Conservation (phyloP, 2,329 filamentous ascomycete species). For the Cadophora sp. region DNA sequence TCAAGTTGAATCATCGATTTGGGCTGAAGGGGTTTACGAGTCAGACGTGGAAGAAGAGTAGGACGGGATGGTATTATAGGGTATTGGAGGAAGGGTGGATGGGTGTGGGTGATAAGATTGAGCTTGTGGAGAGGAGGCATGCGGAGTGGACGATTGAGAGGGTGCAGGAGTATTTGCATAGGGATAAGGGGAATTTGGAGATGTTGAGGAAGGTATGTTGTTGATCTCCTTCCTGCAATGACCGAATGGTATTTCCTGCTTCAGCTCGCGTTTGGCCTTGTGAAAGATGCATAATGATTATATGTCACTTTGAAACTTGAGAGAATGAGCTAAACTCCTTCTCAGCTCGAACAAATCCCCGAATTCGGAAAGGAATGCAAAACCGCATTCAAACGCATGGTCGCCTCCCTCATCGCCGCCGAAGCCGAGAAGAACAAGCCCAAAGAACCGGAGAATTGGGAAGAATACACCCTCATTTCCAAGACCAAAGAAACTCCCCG, state of each 20-base stretch:
- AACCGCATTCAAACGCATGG: slow-evolving; percentile 57
- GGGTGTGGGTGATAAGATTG: slow-evolving; percentile 61
- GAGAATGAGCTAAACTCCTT: neutral
- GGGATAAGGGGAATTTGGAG: slow-evolving; percentile 54
- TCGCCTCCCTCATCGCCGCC: slow-evolving; percentile 52
- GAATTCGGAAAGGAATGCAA: slow-evolving; percentile 51
- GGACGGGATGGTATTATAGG: slow-evolving; percentile 72
- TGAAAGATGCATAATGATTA: neutral
- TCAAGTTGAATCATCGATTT: slow-evolving; percentile 73
- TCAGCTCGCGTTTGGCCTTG: neutral
- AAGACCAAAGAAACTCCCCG: slow-evolving; percentile 58
- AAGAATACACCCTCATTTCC: slow-evolving; percentile 50
- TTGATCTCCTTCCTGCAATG: neutral
- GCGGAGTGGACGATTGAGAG: slow-evolving; percentile 68
- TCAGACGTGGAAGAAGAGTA: slow-evolving; percentile 59
- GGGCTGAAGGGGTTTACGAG: slow-evolving; percentile 66
- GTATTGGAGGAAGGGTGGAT: slow-evolving; percentile 62
- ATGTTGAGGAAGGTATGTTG: slow-evolving; percentile 53
- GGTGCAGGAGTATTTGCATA: slow-evolving; percentile 67
- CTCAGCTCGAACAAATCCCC: slow-evolving; percentile 46
- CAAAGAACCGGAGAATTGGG: slow-evolving; percentile 45
- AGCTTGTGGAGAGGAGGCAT: slow-evolving; percentile 59
- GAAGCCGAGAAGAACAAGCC: slow-evolving; percentile 38
- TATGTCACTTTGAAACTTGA: neutral
- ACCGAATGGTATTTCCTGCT: neutral